Evolutionary conservation across 805 yeast species (phyloP), one percentile per base, ranked within the genome.

Genomic region (Ogataea siamensis): DNA sequence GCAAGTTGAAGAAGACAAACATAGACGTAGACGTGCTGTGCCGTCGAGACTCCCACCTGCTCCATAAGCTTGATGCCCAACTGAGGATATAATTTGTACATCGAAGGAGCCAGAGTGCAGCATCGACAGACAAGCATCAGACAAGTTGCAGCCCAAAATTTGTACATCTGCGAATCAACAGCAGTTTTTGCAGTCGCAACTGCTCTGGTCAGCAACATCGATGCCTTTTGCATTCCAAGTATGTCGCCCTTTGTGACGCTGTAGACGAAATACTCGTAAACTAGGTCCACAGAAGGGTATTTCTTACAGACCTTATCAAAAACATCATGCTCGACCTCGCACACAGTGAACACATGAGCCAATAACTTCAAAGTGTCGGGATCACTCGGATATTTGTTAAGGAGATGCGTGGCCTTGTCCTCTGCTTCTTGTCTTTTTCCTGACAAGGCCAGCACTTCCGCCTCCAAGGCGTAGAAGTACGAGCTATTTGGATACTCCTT

Each of bases 21-120:
- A 40, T 71, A 70, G 2, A 87, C 74, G 46, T 65, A 86, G 2
- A 73, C 62, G 43, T 88, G 94, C 49, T 87, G 94, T 7, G 82
- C 75, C 14, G 68, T 64, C 27, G 64, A 47, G 1, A 91, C 86
- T 29, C 65, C 63, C 12, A 71, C 54, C n/a, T 60, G 59, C 19
- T 73, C 77, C 19, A 83, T 55, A 45, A 82, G 55, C 46, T 80
- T 76, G 41, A 69, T 51, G 0, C 87, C 89, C 22, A 87, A 62
- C 41, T 70, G 64, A 1, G 86, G 80, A 43, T 76, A 76, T 25
- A 87, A 59, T 25, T 57, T 63, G 34, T 54, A 51, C 47, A 79
- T 84, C 39, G 73, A 66, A 0, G 63, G 66, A 4, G 68, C 50
- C 9, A 70, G 57, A 23, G 60, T 43, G 35, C 58, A 53, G n/a